Conservation (phyloP, 768 basidiomycete genomes). For the Pisolithus albus region DNA sequence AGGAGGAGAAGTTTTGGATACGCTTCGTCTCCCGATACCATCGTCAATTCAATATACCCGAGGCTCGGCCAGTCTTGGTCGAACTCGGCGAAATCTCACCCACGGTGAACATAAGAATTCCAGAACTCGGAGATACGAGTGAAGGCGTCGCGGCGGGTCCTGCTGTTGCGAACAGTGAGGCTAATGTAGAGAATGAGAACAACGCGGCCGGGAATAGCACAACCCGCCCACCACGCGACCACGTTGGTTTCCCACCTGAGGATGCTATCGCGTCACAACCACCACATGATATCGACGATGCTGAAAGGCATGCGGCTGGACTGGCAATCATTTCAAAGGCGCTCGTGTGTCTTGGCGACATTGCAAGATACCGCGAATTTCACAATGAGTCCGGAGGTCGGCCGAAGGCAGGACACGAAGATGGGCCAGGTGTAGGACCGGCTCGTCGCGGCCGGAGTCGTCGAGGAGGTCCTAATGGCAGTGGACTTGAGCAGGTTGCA, state of each 20-base stretch:
- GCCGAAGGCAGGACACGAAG: conserved; percentile 63
- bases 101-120: conserved; percentile 30
- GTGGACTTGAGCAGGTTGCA: conserved; percentile 38
- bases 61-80: conserved; percentile 51
- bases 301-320: conserved; percentile 48
- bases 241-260: conserved; percentile 59
- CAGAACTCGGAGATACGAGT: conserved; percentile 16
- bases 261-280: conserved; percentile 34
- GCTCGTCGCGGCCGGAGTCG: conserved; percentile 37
- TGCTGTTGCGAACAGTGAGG: not conserved
- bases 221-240: conserved; percentile 44
- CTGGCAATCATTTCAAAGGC: conserved; percentile 81
- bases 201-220: not conserved
- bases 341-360: conserved; percentile 87
- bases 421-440: conserved; percentile 29
- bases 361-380: conserved; percentile 87
- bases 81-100: conserved; percentile 48
- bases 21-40: conserved; percentile 71
- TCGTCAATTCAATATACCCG: conserved; percentile 61
- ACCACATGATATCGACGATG: conserved; percentile 31
- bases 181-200: conserved; percentile 16
- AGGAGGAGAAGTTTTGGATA: conserved; percentile 91
- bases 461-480: conserved; percentile 39
- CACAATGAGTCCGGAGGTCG: conserved; percentile 71
- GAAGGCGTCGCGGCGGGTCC: not conserved